A percentile compares a stretch with the other conserved stretches of the same genome.
Conservation (phyloP, 1,284 basidiomycete species). For the Ceratobasidium sp. region DNA sequence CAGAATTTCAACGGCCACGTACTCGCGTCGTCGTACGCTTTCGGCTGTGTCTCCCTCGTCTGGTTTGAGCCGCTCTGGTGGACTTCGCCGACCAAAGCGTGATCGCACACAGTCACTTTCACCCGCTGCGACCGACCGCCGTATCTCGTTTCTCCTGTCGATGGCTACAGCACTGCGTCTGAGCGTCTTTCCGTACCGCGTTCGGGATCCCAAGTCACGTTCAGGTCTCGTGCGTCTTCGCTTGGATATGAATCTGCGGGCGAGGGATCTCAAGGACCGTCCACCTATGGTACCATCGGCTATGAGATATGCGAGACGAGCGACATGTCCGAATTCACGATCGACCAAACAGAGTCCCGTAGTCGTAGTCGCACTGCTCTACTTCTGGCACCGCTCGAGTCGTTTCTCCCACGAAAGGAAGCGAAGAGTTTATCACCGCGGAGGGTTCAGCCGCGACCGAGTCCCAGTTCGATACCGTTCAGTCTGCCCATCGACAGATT, state of each 20-base stretch:
- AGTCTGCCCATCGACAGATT: constrained; percentile 39
- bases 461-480: constrained; percentile 13
- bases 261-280: constrained; percentile 2
- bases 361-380: constrained; percentile 14
- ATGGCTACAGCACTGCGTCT: constrained; percentile 14
- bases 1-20: constrained; percentile 23
- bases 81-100: constrained; percentile 18
- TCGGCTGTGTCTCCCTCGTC: constrained; percentile 25
- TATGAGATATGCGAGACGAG: constrained; percentile 42
- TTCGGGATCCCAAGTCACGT: constrained; percentile 57
- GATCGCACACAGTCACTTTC: constrained; percentile 20
- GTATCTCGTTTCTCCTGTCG: constrained; percentile 8
- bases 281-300: constrained; percentile 40
- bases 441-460: constrained; percentile 16
- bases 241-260: constrained; percentile 47
- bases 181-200: constrained; percentile 1
- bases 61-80: constrained; percentile 16
- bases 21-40: constrained; percentile 25
- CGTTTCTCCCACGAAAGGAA: constrained; percentile 22
- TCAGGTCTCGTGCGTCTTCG: constrained; percentile 50
- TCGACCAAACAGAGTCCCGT: constrained; percentile 32
- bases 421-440: constrained; percentile 37
- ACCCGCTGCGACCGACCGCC: constrained; percentile 18
- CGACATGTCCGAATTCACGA: constrained; percentile 34
- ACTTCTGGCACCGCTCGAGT: constrained; percentile 20